Evolutionary conservation across 768 basidiomycete genomes (phyloP).

Genomic region (Podaxis sp.): DNA sequence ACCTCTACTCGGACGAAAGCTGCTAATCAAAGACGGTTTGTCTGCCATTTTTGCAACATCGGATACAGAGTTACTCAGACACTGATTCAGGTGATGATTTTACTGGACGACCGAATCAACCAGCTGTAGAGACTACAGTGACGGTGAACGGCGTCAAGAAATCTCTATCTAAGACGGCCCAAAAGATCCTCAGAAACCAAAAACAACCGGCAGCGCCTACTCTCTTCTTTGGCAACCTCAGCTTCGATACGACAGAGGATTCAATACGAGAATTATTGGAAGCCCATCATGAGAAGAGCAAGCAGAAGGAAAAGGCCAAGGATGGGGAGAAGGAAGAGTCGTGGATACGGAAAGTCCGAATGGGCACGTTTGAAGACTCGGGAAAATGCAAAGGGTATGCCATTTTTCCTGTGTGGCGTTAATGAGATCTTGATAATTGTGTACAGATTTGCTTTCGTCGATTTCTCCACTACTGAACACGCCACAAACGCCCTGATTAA

Average conservation of each 20-base stretch:
- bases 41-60: conserved; percentile 2
- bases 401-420: not conserved
- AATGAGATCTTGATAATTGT: not conserved
- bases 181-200: conserved; percentile 74
- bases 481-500: conserved; percentile 85
- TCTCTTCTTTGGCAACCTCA: conserved; percentile 91
- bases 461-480: conserved; percentile 77
- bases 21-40: conserved; percentile 93
- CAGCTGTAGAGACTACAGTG: conserved; percentile 34
- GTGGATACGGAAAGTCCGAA: conserved; percentile 46
- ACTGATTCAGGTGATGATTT: conserved; percentile 65
- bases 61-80: not conserved
- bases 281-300: conserved; percentile 47
- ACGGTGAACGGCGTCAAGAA: conserved; percentile 32
- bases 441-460: conserved; percentile 88
- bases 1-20: conserved; percentile 76
- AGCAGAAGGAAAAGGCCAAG: conserved; percentile 32
- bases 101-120: conserved; percentile 59
- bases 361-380: conserved; percentile 96
- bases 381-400: conserved; percentile 94
- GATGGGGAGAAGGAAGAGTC: conserved; percentile 27
- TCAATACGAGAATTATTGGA: conserved; percentile 74
- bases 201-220: conserved; percentile 85
- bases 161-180: conserved; percentile 64
- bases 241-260: conserved; percentile 84